Base-by-base conservation (phyloP, 2,329 filamentous ascomycete genomes). In the Sodiomyces alkalinus region DNA sequence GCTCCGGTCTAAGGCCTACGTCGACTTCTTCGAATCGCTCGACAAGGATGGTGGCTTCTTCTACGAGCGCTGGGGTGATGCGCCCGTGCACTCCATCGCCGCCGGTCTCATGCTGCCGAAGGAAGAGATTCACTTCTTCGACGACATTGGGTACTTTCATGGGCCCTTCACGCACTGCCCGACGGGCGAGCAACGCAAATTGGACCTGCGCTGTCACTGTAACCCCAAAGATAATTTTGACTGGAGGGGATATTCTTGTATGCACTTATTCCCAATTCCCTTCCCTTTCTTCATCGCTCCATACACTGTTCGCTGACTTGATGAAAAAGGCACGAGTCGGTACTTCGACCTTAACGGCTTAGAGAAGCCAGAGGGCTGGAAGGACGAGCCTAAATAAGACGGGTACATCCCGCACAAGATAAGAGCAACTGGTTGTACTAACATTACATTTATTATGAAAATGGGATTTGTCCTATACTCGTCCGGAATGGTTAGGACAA, bases 161-260 rank as follows among this genome's bases (percentile, higher is more conserved):
- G 80, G 94, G 15, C 90, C 90, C 14, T 98, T 98, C 52, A 96
- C 86, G 4, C 90, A 98, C 56, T 98, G 90, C 55, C 90, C 90
- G 3, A 93, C 85, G 1, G 80, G 79, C 30, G 83, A 96, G 56
- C 68, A 93, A 57, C 73, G 69, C 30, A 74, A 86, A 39, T 54
- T 86, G 31, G 78, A 93, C 40, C 72, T 87, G 41, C 86, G 81
- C 51, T 98, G 90, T 55, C 79, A 86, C 55, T 98, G 90, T 60
- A 85, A 98, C 48, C 87, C 90, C 6, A 76, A 78, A 46, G 81
- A 96, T 34, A 98, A 98, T 62, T 98, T 98, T 64, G 90, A 98
- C 57, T 98, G 92, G 92, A 94, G 93, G 56, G 80, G 81, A 29
- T 96, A 94, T 53, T 93, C 83, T 51, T 96, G 86, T 92, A 71